phyloP scores from a whole-genome alignment of 306 rosid species.

The Malus sylvestris region DNA sequence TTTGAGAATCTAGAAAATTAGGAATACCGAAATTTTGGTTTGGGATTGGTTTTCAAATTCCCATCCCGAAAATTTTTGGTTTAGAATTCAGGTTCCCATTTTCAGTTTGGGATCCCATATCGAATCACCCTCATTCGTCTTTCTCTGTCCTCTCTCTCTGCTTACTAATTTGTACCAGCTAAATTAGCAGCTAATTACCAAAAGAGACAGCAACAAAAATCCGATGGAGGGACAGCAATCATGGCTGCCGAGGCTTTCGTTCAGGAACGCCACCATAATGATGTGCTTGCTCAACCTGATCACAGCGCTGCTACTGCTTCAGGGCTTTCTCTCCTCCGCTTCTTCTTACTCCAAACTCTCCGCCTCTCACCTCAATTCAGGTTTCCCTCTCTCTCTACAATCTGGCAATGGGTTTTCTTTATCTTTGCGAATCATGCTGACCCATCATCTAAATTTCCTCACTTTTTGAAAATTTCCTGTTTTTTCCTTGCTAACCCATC shows the following conservation, averaged over 20 bases:
- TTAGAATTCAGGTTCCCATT: no score
- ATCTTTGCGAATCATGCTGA: conserved; percentile 7
- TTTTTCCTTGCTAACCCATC: background rate
- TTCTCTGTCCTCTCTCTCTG: background rate
- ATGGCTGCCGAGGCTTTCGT: conserved; percentile 66
- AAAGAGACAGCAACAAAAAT: background rate
- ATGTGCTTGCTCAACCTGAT: conserved; percentile 64
- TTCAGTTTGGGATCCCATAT: no score
- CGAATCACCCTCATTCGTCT: fast-evolving
- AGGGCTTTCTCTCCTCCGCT: conserved; percentile 56
- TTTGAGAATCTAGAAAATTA: no score
- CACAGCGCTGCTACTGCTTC: conserved; percentile 67
- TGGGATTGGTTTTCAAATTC: no score
- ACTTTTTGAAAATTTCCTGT: background rate
- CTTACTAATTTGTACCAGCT: background rate
- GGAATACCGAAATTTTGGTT: no score
- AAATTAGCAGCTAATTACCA: background rate
- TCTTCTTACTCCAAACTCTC: conserved; percentile 55
- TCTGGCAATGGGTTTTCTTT: conserved; percentile 20
- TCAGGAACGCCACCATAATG: conserved; percentile 74
- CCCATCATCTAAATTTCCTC: background rate
- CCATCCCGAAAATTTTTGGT: no score
- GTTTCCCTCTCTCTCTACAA: conserved; percentile 19
- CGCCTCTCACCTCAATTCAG: conserved; percentile 30
- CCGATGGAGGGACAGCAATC: conserved; percentile 75